phyloP scores from a whole-genome alignment of 2,329 filamentous ascomycete genomes.

The Colletotrichum destructivum region DNA sequence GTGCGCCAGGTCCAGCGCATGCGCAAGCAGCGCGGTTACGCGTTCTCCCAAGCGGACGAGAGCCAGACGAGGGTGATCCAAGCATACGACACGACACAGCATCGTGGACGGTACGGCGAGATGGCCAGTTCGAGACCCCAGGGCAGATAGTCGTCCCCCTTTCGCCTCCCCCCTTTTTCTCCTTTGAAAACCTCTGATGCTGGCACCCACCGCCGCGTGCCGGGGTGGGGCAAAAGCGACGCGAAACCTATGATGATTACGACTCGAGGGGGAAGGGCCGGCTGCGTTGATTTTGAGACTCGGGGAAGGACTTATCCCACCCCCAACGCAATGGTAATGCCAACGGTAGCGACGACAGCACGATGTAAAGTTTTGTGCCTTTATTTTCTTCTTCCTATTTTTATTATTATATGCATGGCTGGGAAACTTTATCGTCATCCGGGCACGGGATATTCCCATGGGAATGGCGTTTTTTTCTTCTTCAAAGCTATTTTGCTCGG shows the following conservation, averaged over 20 bases:
- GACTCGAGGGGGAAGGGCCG: conserved; percentile 35
- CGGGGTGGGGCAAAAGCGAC: neutral
- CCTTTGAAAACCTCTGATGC: neutral
- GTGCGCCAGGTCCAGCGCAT: conserved; percentile 98
- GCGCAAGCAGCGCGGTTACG: conserved; percentile 98
- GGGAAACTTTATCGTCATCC: conserved; percentile 9
- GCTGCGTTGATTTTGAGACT: conserved; percentile 37
- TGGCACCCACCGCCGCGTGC: neutral
- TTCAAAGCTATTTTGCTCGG: conserved; percentile 5
- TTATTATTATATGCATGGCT: conserved; percentile 41
- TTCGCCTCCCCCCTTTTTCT: neutral
- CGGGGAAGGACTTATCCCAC: conserved; percentile 20
- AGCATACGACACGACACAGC: conserved; percentile 96
- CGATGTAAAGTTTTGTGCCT: conserved; percentile 40
- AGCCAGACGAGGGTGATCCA: conserved; percentile 95
- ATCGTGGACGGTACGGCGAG: conserved; percentile 93
- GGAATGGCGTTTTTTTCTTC: conserved; percentile 32
- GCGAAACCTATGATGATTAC: conserved; percentile 39
- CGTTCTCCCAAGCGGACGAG: conserved; percentile 98
- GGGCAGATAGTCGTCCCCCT: conserved; percentile 24
- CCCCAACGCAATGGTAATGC: conserved; percentile 41
- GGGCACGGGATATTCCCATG: conserved; percentile 7
- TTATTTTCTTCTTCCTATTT: conserved; percentile 1
- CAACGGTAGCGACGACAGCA: conserved; percentile 41
- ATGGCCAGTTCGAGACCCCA: conserved; percentile 75